Evolutionary conservation across 2,329 filamentous ascomycete genomes (phyloP), one percentile per base, ranked within the genome.

Genomic region (Dendryphion nanum): DNA sequence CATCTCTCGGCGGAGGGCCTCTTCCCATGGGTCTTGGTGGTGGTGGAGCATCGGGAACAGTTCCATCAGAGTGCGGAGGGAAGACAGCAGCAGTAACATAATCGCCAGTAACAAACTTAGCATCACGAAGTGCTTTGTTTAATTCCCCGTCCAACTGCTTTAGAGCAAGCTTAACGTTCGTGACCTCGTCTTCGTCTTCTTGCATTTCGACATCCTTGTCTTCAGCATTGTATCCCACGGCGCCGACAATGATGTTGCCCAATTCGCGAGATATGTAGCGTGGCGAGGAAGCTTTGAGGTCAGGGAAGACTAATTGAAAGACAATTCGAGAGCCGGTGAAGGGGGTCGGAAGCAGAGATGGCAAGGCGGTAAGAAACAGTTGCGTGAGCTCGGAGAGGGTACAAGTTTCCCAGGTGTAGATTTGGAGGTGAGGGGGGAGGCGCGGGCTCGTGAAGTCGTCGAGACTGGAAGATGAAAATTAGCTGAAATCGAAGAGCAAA

Each of bases 391-490:
- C 89, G 49, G 78, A 75, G 17, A 97, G 77, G 3, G 86, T 89
- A 69, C 86, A 91, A 54, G 79, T 81, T 40, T 81, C 77, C 86
- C 89, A 95, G 40, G 89, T 90, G 73, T 96, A 90, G 54, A 96
- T 83, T 45, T 86, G 78, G 18, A 95, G 73, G 61, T 85, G 79
- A 5, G 83, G 72, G 16, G 86, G 75, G 35, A 77, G 68, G 15
- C 79, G 59, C 51, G 78, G 64, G 18, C 70, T 64, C 31, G 64
- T 60, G 62, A 93, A 89, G 50, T 91, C 86, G 42, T 86, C 81
- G 21, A 82, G 77, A 48, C 84, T 87, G 50, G 7, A 20, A 29
- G n/a, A n/a, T 8, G 23, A 26, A n/a, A n/a, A 3, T 26, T 3
- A n/a, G 23, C n/a, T n/a, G n/a, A n/a, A n/a, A n/a, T n/a, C n/a